Percentiles rank a stretch among this genome's conserved stretches.
Conservation (phyloP, 805 yeast genomes). For the Kodamaea sagamina region DNA sequence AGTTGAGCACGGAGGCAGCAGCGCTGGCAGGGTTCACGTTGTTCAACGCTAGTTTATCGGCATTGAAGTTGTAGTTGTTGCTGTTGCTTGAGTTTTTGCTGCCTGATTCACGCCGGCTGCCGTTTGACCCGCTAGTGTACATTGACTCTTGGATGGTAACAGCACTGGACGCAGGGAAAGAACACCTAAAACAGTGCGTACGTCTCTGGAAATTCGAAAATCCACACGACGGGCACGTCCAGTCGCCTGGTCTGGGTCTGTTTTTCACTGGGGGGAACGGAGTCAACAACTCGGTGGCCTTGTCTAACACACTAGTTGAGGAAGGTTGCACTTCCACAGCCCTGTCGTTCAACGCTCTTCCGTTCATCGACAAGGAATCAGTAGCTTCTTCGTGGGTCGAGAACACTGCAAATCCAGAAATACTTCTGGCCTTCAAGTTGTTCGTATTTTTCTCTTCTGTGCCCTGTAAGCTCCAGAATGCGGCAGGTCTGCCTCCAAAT, state of each 20-base stretch:
- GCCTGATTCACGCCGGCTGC: slow-evolving; percentile 10
- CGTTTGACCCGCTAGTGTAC: slow-evolving; percentile 27
- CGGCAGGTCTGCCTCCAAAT: slow-evolving; percentile 81
- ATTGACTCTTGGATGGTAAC: slow-evolving; percentile 68
- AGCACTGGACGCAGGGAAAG: slow-evolving; percentile 80
- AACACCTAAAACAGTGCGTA: slow-evolving; percentile 90
- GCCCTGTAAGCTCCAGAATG: slow-evolving; percentile 84
- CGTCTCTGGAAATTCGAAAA: slow-evolving; percentile 93
- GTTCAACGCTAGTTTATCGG: slow-evolving; percentile 18
- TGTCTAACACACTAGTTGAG: slow-evolving; percentile 71
- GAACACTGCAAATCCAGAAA: slow-evolving; percentile 84
- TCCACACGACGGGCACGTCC: slow-evolving; percentile 98
- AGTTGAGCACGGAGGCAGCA: slow-evolving; percentile 14
- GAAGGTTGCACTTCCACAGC: slow-evolving; percentile 87
- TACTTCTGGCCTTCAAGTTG: slow-evolving; percentile 26
- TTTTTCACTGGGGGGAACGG: slow-evolving; percentile 86
- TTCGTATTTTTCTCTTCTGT: slow-evolving; percentile 33
- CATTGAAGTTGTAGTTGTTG: slow-evolving; percentile 9
- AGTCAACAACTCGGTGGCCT: slow-evolving; percentile 76
- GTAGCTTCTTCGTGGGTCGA: slow-evolving; percentile 83
- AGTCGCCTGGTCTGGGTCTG: slow-evolving; percentile 93
- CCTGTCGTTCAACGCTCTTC: slow-evolving; percentile 70
- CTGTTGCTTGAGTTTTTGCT: slow-evolving; percentile 6
- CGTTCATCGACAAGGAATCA: slow-evolving; percentile 77
- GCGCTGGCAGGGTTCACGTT: slow-evolving; percentile 17